A percentile compares a stretch with the other conserved stretches of the same genome.
Evolutionary conservation across 2,329 filamentous ascomycete species (phyloP).

Genomic region (Xylogone sp.): DNA sequence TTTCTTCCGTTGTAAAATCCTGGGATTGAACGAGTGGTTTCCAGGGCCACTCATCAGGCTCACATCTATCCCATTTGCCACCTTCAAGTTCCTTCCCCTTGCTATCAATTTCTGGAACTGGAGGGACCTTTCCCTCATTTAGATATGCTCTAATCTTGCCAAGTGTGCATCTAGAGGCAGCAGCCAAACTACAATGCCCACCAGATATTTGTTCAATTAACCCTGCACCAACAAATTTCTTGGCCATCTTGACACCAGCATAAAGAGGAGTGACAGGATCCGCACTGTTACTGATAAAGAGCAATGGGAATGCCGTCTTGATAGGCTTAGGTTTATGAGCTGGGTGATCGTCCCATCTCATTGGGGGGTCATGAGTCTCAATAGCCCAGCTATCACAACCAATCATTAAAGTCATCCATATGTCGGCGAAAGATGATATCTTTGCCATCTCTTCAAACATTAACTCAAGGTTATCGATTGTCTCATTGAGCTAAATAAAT

Average conservation of each 20-base stretch:
- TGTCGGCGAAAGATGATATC: constrained; percentile 17
- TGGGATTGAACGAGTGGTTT: constrained; percentile 8
- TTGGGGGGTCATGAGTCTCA: constrained; percentile 19
- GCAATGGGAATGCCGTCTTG: constrained; percentile 33
- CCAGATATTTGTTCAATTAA: constrained; percentile 24
- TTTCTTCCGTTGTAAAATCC: not conserved
- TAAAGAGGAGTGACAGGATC: constrained; percentile 34
- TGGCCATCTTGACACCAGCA: constrained; percentile 24
- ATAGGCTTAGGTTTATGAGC: constrained; percentile 20
- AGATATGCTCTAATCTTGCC: constrained; percentile 21
- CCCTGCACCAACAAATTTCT: constrained; percentile 21
- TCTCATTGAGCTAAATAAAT: constrained; percentile 20
- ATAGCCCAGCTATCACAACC: constrained; percentile 21
- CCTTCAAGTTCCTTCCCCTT: constrained; percentile 11
- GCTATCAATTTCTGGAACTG: constrained; percentile 9
- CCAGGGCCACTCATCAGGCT: constrained; percentile 23
- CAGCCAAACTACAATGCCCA: constrained; percentile 22
- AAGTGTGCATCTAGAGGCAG: constrained; percentile 20
- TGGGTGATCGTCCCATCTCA: constrained; percentile 25
- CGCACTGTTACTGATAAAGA: constrained; percentile 35
- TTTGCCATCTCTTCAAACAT: constrained; percentile 17
- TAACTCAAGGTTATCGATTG: constrained; percentile 18
- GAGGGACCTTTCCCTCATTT: constrained; percentile 19
- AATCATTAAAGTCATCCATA: constrained; percentile 21
- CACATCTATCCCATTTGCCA: constrained; percentile 22